Base-by-base conservation (phyloP, 768 basidiomycete genomes). In the Sutorius australiensis region DNA sequence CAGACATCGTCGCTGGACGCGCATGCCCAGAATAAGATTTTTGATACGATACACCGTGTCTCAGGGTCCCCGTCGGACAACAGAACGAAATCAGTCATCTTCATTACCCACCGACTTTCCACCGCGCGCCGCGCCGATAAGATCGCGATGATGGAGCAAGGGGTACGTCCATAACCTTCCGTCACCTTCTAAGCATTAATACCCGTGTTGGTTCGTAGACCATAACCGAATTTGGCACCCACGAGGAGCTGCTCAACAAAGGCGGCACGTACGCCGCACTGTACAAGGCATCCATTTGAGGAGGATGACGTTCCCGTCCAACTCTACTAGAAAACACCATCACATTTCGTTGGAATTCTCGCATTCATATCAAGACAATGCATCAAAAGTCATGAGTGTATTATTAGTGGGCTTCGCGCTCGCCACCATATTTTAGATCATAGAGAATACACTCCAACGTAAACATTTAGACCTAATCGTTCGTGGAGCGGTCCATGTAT, bases 111-210 rank as follows among this genome's bases (percentile, higher is more conserved):
- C 71, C 80, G 87, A 55, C 78, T 92, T 53, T 83, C 86, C 24
- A 87, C 86, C 41, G 89, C 89, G 17, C 84, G 88, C 3, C 81
- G 87, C 39, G 90, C 90, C 56, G 88, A 92, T 73, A 90, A 89
- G 71, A 81, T 91, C 58, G 89, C 87, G 39, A 87, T 90, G 83
- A 89, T 91, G 86, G 85, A 90, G 61, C 78, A 79, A 61, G 89
- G 89, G 51, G 77, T 79, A 58, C 55, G 77, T 75, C n/a, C 39
- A 42, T 53, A 12, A 52, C 36, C 30, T 43, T 48, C 31, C 27
- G 56, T 46, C 54, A 17, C 41, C 52, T 40, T 44, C 55, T 51
- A 30, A 14, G 32, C 19, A 44, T 57, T 65, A 57, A 66, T 68
- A 27, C 53, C 64, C 62, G 62, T 57, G 46, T 39, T 40, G 31